A percentile compares a stretch with the other conserved stretches of the same genome.
Conservation (phyloP, 441 rosid genomes). For the Daphne laureola region DNA sequence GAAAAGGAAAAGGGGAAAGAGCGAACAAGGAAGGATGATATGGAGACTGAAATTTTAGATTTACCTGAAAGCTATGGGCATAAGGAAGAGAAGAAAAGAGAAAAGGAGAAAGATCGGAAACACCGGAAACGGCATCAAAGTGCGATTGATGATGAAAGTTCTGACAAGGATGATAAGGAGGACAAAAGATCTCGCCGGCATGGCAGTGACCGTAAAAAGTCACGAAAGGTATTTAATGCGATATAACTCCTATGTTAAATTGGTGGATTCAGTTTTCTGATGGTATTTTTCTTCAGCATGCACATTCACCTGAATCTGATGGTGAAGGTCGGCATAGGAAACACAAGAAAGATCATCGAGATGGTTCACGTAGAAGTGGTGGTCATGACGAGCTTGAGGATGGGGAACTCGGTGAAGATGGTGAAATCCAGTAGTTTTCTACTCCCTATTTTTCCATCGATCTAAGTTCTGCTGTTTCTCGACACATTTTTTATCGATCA, state of each 20-base stretch:
- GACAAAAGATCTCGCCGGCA: slow-evolving; percentile 81
- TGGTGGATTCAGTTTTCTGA: slow-evolving; percentile 3
- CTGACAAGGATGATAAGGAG: slow-evolving; percentile 84
- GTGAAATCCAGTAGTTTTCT: slow-evolving; percentile 42
- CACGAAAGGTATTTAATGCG: slow-evolving; percentile 59
- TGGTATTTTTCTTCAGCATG: slow-evolving; percentile 46
- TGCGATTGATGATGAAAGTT: slow-evolving; percentile 62
- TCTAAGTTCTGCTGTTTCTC: not conserved
- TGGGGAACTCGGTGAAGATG: slow-evolving; percentile 70
- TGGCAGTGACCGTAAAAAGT: slow-evolving; percentile 78
- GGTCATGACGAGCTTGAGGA: slow-evolving; percentile 65
- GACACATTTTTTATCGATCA: too few relatives aligned
- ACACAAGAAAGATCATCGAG: slow-evolving; percentile 64
- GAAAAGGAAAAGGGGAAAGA: slow-evolving; percentile 70
- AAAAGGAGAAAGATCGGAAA: slow-evolving; percentile 83
- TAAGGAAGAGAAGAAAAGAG: slow-evolving; percentile 72
- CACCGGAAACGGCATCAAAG: slow-evolving; percentile 77
- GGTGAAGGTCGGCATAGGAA: slow-evolving; percentile 64
- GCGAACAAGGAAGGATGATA: slow-evolving; percentile 64
- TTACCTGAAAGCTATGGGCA: slow-evolving; percentile 43
- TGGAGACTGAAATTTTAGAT: slow-evolving; percentile 76
- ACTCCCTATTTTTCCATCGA: slow-evolving; percentile 15
- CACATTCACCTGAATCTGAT: slow-evolving; percentile 81
- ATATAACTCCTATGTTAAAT: not conserved
- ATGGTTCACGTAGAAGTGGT: slow-evolving; percentile 41